phyloP scores from a whole-genome alignment of 352 stramenopile genomes.

The Phytophthora pseudosyringae region DNA sequence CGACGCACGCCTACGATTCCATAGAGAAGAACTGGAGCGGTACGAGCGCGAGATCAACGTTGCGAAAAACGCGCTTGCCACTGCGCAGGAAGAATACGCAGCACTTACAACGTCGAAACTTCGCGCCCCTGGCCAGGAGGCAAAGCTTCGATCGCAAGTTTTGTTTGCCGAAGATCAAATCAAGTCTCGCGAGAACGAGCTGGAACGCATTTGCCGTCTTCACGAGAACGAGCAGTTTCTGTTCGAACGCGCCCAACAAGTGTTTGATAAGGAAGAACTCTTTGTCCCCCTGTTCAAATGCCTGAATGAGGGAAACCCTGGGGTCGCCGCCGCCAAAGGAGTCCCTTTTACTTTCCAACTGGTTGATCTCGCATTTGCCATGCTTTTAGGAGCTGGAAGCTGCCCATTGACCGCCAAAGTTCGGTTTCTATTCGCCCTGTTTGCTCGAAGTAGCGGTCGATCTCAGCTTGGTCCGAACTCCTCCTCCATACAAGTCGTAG shows the following conservation, averaged over 20 bases:
- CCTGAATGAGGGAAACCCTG: slow-evolving; percentile 29
- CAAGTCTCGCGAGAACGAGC: slow-evolving; percentile 57
- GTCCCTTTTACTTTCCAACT: slow-evolving; percentile 34
- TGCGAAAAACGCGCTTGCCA: slow-evolving; percentile 50
- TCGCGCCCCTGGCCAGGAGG: slow-evolving; percentile 49
- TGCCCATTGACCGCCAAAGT: slow-evolving; percentile 69
- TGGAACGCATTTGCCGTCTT: slow-evolving; percentile 55
- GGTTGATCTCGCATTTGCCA: slow-evolving; percentile 49
- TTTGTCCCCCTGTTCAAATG: slow-evolving; percentile 69
- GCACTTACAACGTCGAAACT: slow-evolving; percentile 62
- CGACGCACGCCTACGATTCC: slow-evolving; percentile 61
- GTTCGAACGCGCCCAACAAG: slow-evolving; percentile 60
- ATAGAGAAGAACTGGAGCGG: slow-evolving; percentile 58
- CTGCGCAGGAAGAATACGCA: slow-evolving; percentile 73
- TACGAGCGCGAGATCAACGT: slow-evolving; percentile 55
- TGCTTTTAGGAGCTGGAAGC: slow-evolving; percentile 62
- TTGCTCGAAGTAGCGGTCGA: slow-evolving; percentile 34
- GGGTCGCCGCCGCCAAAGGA: not conserved
- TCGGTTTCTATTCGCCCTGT: slow-evolving; percentile 80
- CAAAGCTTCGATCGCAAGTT: slow-evolving; percentile 67
- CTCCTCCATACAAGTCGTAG: slow-evolving; percentile 47
- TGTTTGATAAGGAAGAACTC: slow-evolving; percentile 64
- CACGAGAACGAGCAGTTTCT: slow-evolving; percentile 83
- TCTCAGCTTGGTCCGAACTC: not conserved
- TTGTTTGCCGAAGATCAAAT: slow-evolving; percentile 83